Evolutionary conservation across 768 basidiomycete genomes (phyloP).

Genomic region (Lactarius psammicola): DNA sequence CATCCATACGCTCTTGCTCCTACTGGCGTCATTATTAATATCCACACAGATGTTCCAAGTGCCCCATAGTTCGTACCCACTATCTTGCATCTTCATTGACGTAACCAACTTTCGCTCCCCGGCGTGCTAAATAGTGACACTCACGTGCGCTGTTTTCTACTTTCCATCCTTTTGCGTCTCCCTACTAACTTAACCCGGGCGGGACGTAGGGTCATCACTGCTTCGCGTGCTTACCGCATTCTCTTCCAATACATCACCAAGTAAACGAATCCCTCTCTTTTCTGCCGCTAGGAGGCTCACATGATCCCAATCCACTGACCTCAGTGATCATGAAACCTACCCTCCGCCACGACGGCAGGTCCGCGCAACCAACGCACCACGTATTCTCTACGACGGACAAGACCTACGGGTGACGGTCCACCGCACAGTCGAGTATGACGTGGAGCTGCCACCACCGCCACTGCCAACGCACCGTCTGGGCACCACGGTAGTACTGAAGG

Average conservation of each 20-base stretch:
- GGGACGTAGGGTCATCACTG: constrained; percentile 15
- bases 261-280: not conserved
- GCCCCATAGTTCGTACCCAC: constrained; percentile 23
- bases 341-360: constrained; percentile 6
- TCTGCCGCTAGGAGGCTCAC: not conserved
- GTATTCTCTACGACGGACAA: constrained; percentile 2
- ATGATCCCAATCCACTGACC: not conserved
- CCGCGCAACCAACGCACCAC: not conserved
- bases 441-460: not conserved
- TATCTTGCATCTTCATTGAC: constrained; percentile 11
- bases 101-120: not conserved
- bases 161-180: not conserved
- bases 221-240: constrained; percentile 17
- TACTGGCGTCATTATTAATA: not conserved
- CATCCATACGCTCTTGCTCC: not conserved
- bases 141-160: constrained; percentile 3
- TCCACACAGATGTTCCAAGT: constrained; percentile 19
- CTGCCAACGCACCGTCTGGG: not conserved
- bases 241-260: constrained; percentile 22
- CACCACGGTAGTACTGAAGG: not conserved
- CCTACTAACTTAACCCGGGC: not conserved
- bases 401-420: constrained; percentile 19
- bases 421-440: constrained; percentile 14
- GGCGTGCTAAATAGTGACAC: constrained; percentile 10
- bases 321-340: constrained; percentile 3